These are phyloP conservation scores for Leccinum arenicola DNA, from an alignment of 768 basidiomycete genomes.

Conservation along the genomic window DNA sequence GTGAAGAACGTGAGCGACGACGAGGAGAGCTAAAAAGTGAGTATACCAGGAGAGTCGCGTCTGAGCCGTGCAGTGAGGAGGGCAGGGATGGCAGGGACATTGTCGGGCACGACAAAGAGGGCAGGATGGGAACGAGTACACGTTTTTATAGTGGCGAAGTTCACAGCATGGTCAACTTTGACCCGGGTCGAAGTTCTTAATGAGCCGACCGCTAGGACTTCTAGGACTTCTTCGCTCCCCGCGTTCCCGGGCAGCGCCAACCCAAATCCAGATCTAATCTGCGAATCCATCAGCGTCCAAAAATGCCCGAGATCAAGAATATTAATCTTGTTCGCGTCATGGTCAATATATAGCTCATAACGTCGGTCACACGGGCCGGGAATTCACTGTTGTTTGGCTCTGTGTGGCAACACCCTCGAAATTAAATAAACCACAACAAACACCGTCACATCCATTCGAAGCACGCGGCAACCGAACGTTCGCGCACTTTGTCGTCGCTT, in stretches of 20 bases:
- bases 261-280: slow-evolving; percentile 3
- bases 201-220: background rate
- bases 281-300: slow-evolving; percentile 11
- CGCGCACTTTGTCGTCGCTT: background rate
- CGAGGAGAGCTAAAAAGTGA: background rate
- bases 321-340: background rate
- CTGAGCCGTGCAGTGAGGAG: slow-evolving; percentile 17
- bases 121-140: background rate
- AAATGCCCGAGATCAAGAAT: slow-evolving; percentile 6
- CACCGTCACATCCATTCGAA: slow-evolving; percentile 13
- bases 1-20: slow-evolving; percentile 1
- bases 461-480: background rate
- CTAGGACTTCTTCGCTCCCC: slow-evolving; percentile 5
- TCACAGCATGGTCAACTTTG: slow-evolving; percentile 12
- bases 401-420: slow-evolving; percentile 23
- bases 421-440: slow-evolving; percentile 31
- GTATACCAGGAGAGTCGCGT: slow-evolving; percentile 15
- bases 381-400: slow-evolving; percentile 12
- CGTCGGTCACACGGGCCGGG: background rate
- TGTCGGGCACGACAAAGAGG: background rate
- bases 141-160: slow-evolving; percentile 11
- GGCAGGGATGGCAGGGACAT: slow-evolving; percentile 16
- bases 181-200: slow-evolving; percentile 3
- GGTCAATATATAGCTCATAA: background rate
- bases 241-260: background rate